phyloP scores from a whole-genome alignment of 352 stramenopile species.

The Phytophthora meadii region DNA sequence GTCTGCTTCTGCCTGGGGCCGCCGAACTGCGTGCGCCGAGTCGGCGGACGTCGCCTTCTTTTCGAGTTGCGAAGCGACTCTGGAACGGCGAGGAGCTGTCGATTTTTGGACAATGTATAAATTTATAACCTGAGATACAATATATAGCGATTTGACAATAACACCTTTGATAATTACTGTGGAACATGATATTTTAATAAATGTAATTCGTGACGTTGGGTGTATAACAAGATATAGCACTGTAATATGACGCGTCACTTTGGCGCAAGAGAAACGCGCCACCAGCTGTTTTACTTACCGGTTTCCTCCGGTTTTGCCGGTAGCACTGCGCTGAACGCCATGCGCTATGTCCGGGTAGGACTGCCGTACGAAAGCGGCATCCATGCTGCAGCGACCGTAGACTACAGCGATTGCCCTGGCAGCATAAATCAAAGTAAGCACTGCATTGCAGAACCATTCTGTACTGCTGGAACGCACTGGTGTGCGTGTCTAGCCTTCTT shows the following conservation, averaged over 20 bases:
- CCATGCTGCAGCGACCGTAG: not conserved
- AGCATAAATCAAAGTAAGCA: no score
- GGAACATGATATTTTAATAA: no score
- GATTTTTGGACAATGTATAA: no score
- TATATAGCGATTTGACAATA: no score
- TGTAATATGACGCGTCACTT: not conserved
- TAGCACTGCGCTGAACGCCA: not conserved
- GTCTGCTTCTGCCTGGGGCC: slow-evolving; percentile 2
- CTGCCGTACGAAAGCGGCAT: slow-evolving; percentile 13
- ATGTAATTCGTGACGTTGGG: not conserved
- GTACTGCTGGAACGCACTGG: no score
- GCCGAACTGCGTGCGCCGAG: slow-evolving; percentile 19
- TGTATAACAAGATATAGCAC: not conserved
- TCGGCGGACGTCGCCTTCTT: slow-evolving; percentile 15
- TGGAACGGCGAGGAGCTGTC: not conserved
- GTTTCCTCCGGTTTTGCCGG: not conserved
- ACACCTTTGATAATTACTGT: no score
- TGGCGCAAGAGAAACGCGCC: not conserved
- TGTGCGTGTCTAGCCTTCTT: no score
- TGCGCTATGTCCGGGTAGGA: slow-evolving; percentile 11
- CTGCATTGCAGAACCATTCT: not conserved
- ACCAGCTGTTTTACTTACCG: not conserved
- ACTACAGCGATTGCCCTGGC: not conserved
- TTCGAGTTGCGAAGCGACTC: slow-evolving; percentile 10
- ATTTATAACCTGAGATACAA: no score